A percentile compares a stretch with the other conserved stretches of the same genome.
Conservation (phyloP, 2,329 filamentous ascomycete genomes). For the Penicillium sp. region DNA sequence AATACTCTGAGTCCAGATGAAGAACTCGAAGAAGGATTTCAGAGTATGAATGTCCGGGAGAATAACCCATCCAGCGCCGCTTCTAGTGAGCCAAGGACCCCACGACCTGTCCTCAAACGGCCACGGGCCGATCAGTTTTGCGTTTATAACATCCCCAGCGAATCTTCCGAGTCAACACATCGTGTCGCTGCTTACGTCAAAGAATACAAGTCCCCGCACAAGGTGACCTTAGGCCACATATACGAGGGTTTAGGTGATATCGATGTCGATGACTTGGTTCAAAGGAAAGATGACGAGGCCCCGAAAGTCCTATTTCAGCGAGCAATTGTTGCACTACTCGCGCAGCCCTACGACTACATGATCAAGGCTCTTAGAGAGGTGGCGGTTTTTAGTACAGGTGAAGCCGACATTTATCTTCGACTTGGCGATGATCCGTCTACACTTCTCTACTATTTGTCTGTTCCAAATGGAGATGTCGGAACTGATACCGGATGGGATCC, state of each 20-base stretch:
- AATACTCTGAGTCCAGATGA: constrained; percentile 8
- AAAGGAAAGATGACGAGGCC: constrained; percentile 4
- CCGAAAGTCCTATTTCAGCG: background rate
- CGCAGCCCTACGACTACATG: too few relatives aligned
- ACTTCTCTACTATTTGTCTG: constrained; percentile 9
- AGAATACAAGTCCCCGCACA: constrained; percentile 12
- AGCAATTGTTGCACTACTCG: constrained; percentile 6
- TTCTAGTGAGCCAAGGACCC: too few relatives aligned
- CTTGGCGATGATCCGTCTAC: constrained; percentile 1
- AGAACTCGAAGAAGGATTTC: too few relatives aligned
- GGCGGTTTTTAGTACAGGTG: background rate
- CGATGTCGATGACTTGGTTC: constrained; percentile 6
- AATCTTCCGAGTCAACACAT: constrained; percentile 10
- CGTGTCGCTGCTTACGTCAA: constrained; percentile 9
- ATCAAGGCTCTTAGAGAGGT: background rate
- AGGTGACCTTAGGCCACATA: constrained; percentile 9
- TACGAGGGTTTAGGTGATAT: constrained; percentile 10
- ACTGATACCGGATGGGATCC: constrained; percentile 6
- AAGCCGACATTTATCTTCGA: background rate
- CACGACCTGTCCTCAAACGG: too few relatives aligned
- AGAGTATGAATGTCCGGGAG: too few relatives aligned
- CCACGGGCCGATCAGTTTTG: constrained; percentile 9
- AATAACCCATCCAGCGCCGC: too few relatives aligned
- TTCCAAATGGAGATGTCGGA: constrained; percentile 10
- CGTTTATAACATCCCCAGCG: constrained; percentile 10